These are phyloP conservation scores for Aaosphaeria pasadenensis DNA, from an alignment of 2,329 filamentous ascomycete species.

Conservation along the genomic window DNA sequence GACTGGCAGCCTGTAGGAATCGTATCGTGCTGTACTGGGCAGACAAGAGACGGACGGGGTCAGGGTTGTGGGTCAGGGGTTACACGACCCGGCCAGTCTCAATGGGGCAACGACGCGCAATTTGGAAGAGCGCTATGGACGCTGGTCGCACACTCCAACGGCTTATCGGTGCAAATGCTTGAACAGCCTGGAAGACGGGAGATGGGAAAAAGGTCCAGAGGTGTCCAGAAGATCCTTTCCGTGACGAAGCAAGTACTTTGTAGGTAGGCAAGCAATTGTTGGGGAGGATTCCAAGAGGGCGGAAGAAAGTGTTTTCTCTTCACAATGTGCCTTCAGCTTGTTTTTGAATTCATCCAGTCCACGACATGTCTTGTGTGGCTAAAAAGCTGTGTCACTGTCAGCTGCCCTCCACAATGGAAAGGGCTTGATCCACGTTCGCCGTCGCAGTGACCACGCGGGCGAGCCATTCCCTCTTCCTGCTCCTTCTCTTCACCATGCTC, in stretches of 20 bases:
- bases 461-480: no score
- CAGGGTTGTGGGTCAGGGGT: background rate
- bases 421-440: background rate
- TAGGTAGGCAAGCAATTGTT: background rate
- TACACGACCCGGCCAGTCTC: background rate
- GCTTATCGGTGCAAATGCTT: background rate
- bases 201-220: background rate
- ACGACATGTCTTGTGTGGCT: background rate
- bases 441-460: no score
- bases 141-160: background rate
- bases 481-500: no score
- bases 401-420: background rate
- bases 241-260: background rate
- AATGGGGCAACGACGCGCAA: conserved; percentile 9
- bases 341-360: background rate
- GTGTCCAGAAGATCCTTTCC: conserved; percentile 2
- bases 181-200: background rate
- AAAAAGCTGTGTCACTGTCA: background rate
- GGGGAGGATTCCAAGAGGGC: background rate
- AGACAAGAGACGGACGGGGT: conserved; percentile 1
- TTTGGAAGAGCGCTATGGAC: background rate
- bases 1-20: background rate
- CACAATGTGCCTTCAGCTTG: background rate
- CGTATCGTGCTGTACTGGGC: background rate
- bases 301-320: background rate